phyloP scores from a whole-genome alignment of 192 early-diverging fungal genomes.

The Oehlia diaphana region DNA sequence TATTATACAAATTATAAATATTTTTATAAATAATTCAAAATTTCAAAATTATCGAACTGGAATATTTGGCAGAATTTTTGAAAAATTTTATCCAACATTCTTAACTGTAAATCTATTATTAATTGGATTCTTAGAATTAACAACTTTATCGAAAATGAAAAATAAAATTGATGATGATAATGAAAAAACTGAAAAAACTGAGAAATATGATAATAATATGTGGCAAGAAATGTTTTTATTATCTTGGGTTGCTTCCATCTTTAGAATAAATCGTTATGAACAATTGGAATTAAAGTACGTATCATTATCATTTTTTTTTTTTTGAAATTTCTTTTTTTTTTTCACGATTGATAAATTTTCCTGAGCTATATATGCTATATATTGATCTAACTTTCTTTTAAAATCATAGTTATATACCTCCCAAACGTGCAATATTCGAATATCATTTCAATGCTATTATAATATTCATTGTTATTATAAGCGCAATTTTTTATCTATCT shows the following conservation, averaged over 20 bases:
- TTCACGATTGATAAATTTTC: too few species aligned
- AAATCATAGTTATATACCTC: not conserved
- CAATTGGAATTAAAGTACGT: not conserved
- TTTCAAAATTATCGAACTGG: not conserved
- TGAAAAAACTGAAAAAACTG: too few species aligned
- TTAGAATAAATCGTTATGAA: not conserved
- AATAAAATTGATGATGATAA: not conserved
- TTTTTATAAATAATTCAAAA: not conserved
- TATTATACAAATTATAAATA: not conserved
- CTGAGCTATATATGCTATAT: too few species aligned
- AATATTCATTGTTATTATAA: not conserved
- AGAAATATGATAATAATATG: not conserved
- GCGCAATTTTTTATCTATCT: not conserved
- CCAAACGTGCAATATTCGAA: not conserved
- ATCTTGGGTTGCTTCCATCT: not conserved
- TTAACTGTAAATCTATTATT: not conserved
- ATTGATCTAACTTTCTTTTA: too few species aligned
- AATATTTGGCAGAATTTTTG: not conserved
- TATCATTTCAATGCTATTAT: not conserved
- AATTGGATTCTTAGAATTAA: not conserved
- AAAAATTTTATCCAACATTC: not conserved
- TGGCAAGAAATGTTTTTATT: not conserved
- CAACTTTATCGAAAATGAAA: not conserved
- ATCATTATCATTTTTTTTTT: too few species aligned
- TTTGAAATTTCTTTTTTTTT: too few species aligned